Conservation (phyloP, 495 filamentous ascomycete genomes). For the Alectoria sarmentosa region DNA sequence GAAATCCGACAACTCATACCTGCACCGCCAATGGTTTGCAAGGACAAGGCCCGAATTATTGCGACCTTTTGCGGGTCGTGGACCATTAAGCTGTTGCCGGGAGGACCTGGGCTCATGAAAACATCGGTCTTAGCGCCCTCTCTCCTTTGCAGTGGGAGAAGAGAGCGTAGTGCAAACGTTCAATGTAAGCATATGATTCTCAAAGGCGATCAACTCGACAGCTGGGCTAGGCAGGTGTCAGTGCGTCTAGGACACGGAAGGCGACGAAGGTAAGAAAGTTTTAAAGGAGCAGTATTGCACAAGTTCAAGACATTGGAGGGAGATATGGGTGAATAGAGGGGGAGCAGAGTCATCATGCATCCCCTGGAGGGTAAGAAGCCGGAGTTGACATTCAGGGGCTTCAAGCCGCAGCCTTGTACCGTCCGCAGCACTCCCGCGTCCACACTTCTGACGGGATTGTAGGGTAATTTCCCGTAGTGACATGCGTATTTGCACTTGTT, state of each 20-base stretch:
- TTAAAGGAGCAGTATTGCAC: not conserved
- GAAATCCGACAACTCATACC: not conserved
- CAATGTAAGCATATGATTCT: not conserved
- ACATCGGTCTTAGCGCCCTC: not conserved
- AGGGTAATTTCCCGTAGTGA: not conserved
- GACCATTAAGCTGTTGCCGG: not conserved
- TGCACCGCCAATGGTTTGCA: not conserved
- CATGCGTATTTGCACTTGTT: not conserved
- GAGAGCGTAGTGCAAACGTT: not conserved
- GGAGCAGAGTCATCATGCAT: not conserved
- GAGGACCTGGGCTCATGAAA: not conserved
- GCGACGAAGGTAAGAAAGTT: not conserved
- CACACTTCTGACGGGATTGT: not conserved
- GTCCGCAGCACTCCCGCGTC: too few relatives aligned
- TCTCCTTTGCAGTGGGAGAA: not conserved
- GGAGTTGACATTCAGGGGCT: not conserved
- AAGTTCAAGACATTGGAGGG: not conserved
- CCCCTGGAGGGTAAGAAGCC: not conserved
- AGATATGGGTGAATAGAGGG: not conserved
- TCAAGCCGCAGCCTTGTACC: too few relatives aligned
- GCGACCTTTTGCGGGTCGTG: too few relatives aligned
- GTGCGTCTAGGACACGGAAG: not conserved
- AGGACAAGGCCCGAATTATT: not conserved
- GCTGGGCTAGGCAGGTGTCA: not conserved
- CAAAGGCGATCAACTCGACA: not conserved